These are phyloP conservation scores for Dionaea muscipula DNA, from an alignment of 179 eudicot species.

Conservation along the genomic window DNA sequence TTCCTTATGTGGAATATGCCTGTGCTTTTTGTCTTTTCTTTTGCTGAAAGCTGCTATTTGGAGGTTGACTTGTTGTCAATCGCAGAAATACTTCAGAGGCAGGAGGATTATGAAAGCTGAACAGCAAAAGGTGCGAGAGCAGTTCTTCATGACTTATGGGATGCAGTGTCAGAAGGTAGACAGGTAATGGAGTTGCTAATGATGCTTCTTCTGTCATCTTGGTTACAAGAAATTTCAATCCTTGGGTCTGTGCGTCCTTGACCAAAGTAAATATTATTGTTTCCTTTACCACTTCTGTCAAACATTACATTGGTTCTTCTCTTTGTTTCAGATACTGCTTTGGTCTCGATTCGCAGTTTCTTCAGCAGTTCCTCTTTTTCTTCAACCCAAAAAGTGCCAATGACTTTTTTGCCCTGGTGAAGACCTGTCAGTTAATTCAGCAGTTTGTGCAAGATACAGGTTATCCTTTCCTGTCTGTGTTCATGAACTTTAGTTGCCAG, in stretches of 20 bases:
- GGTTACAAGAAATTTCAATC: background rate
- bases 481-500: background rate
- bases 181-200: constrained; percentile 28
- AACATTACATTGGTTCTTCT: constrained; percentile 8
- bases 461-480: constrained; percentile 9
- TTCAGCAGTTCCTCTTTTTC: constrained; percentile 67
- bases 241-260: background rate
- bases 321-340: constrained; percentile 54
- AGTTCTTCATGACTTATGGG: constrained; percentile 60
- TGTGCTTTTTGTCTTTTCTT: background rate
- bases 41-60: constrained; percentile 8
- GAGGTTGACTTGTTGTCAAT: constrained; percentile 15
- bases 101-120: constrained; percentile 67
- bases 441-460: constrained; percentile 54
- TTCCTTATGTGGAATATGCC: constrained; percentile 1
- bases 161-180: constrained; percentile 48
- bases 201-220: constrained; percentile 1
- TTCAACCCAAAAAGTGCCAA: constrained; percentile 45
- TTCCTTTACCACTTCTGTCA: background rate
- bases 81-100: constrained; percentile 98
- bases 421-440: constrained; percentile 59
- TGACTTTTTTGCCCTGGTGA: constrained; percentile 59
- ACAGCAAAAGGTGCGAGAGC: constrained; percentile 48
- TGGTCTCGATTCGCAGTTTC: constrained; percentile 68
- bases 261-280: background rate